phyloP scores from a whole-genome alignment of 164 flowering plant genomes.

The Umbellularia californica region DNA sequence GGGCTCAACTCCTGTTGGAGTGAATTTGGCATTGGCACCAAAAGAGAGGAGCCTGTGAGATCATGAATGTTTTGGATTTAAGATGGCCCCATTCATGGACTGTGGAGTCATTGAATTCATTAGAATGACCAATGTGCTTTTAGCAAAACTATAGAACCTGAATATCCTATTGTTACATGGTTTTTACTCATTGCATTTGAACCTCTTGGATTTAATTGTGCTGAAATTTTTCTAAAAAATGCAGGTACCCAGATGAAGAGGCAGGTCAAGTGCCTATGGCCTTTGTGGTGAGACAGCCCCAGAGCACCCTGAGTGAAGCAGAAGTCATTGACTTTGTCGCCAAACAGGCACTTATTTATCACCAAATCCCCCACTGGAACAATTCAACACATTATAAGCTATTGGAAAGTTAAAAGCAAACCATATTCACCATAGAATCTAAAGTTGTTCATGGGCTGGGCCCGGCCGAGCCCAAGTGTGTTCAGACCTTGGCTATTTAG shows the following conservation, averaged over 20 bases:
- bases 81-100: no score
- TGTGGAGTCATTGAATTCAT: no score
- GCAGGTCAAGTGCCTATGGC: slow-evolving; percentile 45
- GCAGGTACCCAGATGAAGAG: slow-evolving; percentile 30
- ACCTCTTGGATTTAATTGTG: not conserved
- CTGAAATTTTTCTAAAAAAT: not conserved
- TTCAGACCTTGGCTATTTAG: no score
- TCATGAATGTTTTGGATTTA: no score
- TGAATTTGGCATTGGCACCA: no score
- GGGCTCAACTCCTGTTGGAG: no score
- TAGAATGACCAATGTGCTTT: not conserved
- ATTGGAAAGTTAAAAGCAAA: no score
- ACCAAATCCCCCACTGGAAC: not conserved
- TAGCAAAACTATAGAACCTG: not conserved
- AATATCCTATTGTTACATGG: not conserved
- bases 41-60: no score
- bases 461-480: no score
- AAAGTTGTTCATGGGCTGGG: no score
- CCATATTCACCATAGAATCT: no score
- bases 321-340: slow-evolving; percentile 27
- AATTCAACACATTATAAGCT: not conserved
- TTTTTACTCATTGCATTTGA: not conserved
- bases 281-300: slow-evolving; percentile 25
- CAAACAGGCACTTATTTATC: slow-evolving; percentile 20
- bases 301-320: slow-evolving; percentile 21